Evolutionary conservation across 768 basidiomycete genomes (phyloP), one percentile per base, ranked within the genome.

Genomic region (Rhizopogon rudus): DNA sequence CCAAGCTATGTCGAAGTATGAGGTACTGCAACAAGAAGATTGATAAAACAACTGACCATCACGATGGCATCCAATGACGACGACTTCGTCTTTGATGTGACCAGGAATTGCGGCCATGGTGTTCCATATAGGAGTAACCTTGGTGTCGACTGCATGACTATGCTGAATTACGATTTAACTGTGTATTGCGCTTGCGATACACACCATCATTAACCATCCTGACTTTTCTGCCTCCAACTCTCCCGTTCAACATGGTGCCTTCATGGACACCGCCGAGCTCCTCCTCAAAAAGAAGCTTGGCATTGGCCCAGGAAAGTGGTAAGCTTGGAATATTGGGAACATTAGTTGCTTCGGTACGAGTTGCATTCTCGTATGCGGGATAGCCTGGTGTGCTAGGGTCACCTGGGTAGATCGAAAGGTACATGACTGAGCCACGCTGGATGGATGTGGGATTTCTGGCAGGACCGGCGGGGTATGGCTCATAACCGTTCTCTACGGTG

Each of bases 71-170:
- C 94, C 95, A 50, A 98, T 70, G 6, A 97, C 67, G 22, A 98
- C 84, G 3, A 94, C 83, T 68, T 97, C 95, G 63, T 93, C 86
- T 55, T 79, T 79, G 63, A 94, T 81, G 55, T 86, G 82, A 2
- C 92, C 93, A 6, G 91, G 93, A 55, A 95, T 88, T 29, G 86
- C 78, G 10, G 80, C 87, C 81, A 89, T 88, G 13, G 83, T 78
- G 71, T 96, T 97, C 92, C 92, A 96, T 46, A 96, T 92, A 14
- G 93, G 91, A 5, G 80, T 93, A 12, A 94, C 81, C 64, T 85
- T 83, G 29, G 80, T 84, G 54, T 92, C 80, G 40, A 96, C 89
- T 85, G 51, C 50, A 37, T 40, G 13, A 45, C 52, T 39, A 54
- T 50, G 13, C 25, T 51, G 29, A 49, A 28, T 2, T 33, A n/a